A percentile compares a stretch with the other conserved stretches of the same genome.
phyloP scores from a whole-genome alignment of 192 early-diverging fungal species.

The Coemansia sp. region DNA sequence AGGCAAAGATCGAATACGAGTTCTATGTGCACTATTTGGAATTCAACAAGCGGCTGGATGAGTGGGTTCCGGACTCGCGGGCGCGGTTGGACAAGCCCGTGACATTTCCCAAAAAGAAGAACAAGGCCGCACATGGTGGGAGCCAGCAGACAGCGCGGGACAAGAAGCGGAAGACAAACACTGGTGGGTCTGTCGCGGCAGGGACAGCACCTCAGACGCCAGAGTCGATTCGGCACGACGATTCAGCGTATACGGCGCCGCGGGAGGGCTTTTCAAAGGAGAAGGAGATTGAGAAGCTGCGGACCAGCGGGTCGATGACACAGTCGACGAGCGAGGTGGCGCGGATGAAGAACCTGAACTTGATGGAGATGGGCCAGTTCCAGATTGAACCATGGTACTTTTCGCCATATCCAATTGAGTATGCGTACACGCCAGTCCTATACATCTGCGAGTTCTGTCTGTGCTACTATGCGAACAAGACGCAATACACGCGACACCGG shows the following conservation, averaged over 20 bases:
- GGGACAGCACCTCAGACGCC: constrained; percentile 47
- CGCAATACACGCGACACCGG: constrained; percentile 80
- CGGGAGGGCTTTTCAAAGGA: constrained; percentile 78
- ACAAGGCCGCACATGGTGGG: constrained; percentile 25
- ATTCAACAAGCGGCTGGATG: constrained; percentile 98
- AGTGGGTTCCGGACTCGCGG: constrained; percentile 78
- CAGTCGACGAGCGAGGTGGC: constrained; percentile 92
- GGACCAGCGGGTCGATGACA: constrained; percentile 94
- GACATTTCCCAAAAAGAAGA: constrained; percentile 69
- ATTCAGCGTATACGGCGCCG: constrained; percentile 42
- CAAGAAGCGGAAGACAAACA: constrained; percentile 53
- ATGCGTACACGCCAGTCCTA: constrained; percentile 68
- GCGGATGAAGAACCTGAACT: constrained; percentile 92
- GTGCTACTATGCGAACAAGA: constrained; percentile 70
- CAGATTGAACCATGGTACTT: constrained; percentile 99
- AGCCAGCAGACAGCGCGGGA: constrained; percentile 37
- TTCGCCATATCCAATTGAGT: constrained; percentile 94
- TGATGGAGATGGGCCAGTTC: constrained; percentile 88
- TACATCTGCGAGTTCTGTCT: constrained; percentile 98
- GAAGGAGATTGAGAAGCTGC: constrained; percentile 93
- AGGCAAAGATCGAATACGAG: constrained; percentile 53
- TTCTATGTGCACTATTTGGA: constrained; percentile 97
- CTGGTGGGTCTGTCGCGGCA: constrained; percentile 43
- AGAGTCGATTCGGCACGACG: constrained; percentile 42
- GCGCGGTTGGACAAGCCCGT: constrained; percentile 67